phyloP scores from a whole-genome alignment of 768 basidiomycete species.

The Auricularia sp. region DNA sequence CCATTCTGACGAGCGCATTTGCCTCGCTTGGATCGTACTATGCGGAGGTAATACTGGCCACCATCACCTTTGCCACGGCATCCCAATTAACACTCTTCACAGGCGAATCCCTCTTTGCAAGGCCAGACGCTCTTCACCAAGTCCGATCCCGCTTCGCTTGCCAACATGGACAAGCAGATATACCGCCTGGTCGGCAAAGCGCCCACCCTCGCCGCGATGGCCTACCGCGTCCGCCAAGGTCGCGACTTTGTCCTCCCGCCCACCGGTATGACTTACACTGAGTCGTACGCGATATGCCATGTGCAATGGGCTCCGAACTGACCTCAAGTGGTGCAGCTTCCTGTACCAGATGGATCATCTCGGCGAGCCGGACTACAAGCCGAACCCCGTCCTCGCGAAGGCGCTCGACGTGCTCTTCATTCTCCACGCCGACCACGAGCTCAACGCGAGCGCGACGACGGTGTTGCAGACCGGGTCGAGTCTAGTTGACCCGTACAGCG shows the following conservation, averaged over 20 bases:
- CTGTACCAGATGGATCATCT: slow-evolving; percentile 86
- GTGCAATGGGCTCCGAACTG: too few species aligned
- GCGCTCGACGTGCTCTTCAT: slow-evolving; percentile 84
- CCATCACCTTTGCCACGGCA: slow-evolving; percentile 3
- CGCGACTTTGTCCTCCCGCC: slow-evolving; percentile 81
- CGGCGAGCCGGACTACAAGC: slow-evolving; percentile 59
- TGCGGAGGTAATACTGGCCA: slow-evolving; percentile 37
- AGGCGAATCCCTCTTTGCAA: slow-evolving; percentile 73
- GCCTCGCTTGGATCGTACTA: slow-evolving; percentile 85
- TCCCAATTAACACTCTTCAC: background rate
- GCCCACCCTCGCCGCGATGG: slow-evolving; percentile 89
- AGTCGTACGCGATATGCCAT: slow-evolving; percentile 27
- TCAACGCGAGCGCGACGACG: slow-evolving; percentile 79
- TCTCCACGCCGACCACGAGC: slow-evolving; percentile 83
- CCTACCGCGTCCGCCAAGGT: slow-evolving; percentile 86
- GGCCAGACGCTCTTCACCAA: slow-evolving; percentile 74
- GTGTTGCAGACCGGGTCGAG: slow-evolving; percentile 84
- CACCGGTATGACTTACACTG: slow-evolving; percentile 72
- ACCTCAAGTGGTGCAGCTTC: slow-evolving; percentile 29
- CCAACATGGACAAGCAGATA: slow-evolving; percentile 86
- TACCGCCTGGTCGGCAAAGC: slow-evolving; percentile 82
- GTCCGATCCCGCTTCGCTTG: slow-evolving; percentile 55
- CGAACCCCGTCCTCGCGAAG: slow-evolving; percentile 77
- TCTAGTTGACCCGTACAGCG: slow-evolving; percentile 83
- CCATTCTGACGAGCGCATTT: slow-evolving; percentile 78